Conservation (phyloP, 441 rosid genomes). For the Croton setiger region DNA sequence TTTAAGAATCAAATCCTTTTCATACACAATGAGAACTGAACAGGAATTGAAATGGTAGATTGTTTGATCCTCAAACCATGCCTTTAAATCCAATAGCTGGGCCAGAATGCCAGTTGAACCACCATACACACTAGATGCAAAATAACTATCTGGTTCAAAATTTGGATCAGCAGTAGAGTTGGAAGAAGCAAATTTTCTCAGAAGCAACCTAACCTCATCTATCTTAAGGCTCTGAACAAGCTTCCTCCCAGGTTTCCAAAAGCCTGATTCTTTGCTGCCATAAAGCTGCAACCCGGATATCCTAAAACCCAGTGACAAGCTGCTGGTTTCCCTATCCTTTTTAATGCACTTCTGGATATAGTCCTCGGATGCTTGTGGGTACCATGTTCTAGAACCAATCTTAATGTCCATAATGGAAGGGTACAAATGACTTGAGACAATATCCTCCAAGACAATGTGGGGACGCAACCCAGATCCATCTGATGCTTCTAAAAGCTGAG, state of each 20-base stretch:
- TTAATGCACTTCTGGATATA: slow-evolving; percentile 58
- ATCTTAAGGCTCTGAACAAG: slow-evolving; percentile 37
- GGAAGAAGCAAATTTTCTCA: slow-evolving; percentile 83
- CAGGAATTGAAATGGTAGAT: slow-evolving; percentile 83
- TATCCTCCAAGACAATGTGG: slow-evolving; percentile 71
- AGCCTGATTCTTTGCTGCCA: slow-evolving; percentile 37
- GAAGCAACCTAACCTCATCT: slow-evolving; percentile 50
- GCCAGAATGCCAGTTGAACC: slow-evolving; percentile 66
- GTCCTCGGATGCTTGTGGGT: slow-evolving; percentile 70
- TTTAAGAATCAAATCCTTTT: slow-evolving; percentile 42
- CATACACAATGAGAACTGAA: slow-evolving; percentile 72
- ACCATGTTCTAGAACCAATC: slow-evolving; percentile 97
- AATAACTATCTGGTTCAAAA: slow-evolving; percentile 50
- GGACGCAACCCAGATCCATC: slow-evolving; percentile 65
- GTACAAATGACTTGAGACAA: slow-evolving; percentile 30
- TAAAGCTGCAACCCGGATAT: slow-evolving; percentile 70
- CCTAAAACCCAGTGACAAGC: slow-evolving; percentile 64
- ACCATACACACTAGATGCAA: slow-evolving; percentile 55
- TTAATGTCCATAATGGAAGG: slow-evolving; percentile 87
- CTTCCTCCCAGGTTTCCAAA: slow-evolving; percentile 71
- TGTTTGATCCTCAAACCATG: slow-evolving; percentile 93
- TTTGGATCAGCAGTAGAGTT: slow-evolving; percentile 37
- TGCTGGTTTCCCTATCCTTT: slow-evolving; percentile 62
- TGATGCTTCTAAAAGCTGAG: slow-evolving; percentile 69
- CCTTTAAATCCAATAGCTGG: slow-evolving; percentile 72